These are phyloP conservation scores for Peribolospora kevripleyi DNA, from an alignment of 768 basidiomycete species.

Conservation along the genomic window DNA sequence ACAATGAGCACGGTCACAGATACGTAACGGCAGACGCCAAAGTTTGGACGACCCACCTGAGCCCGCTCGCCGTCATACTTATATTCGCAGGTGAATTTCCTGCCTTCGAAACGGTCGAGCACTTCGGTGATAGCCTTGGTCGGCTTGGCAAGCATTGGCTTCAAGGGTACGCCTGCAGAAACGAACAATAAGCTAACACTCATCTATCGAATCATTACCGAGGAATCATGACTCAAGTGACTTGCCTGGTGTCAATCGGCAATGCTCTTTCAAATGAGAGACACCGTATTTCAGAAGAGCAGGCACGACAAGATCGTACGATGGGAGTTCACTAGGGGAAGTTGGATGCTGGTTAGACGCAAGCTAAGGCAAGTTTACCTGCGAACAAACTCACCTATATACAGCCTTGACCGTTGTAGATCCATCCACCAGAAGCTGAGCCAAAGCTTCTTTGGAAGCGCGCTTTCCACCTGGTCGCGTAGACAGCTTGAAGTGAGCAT, in stretches of 20 bases:
- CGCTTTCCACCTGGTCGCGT: too few species aligned
- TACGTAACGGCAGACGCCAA: background rate
- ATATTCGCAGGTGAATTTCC: conserved; percentile 93
- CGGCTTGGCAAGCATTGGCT: conserved; percentile 97
- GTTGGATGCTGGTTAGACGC: conserved; percentile 56
- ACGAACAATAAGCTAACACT: too few species aligned
- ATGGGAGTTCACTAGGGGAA: conserved; percentile 56
- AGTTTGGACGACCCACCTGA: conserved; percentile 29
- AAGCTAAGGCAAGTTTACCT: too few species aligned
- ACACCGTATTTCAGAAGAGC: conserved; percentile 61
- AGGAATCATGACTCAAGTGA: background rate
- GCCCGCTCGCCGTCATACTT: conserved; percentile 98
- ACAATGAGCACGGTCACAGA: background rate
- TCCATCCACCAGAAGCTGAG: conserved; percentile 48
- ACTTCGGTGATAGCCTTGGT: conserved; percentile 98
- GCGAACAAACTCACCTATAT: conserved; percentile 40
- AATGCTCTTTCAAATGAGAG: conserved; percentile 38
- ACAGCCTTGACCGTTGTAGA: conserved; percentile 59
- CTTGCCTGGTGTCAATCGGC: conserved; percentile 69
- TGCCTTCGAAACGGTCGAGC: conserved; percentile 82
- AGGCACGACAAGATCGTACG: conserved; percentile 76
- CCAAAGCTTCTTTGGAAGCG: conserved; percentile 30
- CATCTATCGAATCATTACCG: background rate
- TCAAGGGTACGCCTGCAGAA: conserved; percentile 47
- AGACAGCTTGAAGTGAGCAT: background rate